phyloP scores from a whole-genome alignment of 1,284 basidiomycete species.

The Trametes pubescens region DNA sequence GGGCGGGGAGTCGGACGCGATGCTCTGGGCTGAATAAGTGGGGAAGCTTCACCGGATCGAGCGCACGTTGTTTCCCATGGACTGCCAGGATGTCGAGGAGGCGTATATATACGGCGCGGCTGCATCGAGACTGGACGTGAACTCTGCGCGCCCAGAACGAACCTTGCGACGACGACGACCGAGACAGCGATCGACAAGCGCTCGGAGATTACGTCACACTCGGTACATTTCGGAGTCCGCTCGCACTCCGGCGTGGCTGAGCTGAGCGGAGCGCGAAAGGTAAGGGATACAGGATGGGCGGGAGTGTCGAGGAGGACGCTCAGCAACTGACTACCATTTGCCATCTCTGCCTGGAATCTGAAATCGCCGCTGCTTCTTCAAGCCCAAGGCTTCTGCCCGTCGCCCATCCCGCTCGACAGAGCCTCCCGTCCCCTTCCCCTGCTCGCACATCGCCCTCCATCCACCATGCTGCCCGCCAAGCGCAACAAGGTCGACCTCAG shows the following conservation, averaged over 20 bases:
- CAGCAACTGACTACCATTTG: slow-evolving; percentile 4
- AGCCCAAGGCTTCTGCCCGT: slow-evolving; percentile 24
- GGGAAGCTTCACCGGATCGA: slow-evolving; percentile 4
- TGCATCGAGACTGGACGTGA: slow-evolving; percentile 3
- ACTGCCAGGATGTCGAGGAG: slow-evolving; percentile 7
- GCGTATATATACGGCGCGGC: slow-evolving; percentile 8
- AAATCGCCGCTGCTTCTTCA: slow-evolving; percentile 21
- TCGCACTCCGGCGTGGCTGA: slow-evolving; percentile 25
- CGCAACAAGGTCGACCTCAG: slow-evolving; percentile 93
- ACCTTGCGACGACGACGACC: slow-evolving; percentile 5
- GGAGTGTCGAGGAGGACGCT: background rate
- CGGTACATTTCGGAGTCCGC: slow-evolving; percentile 19
- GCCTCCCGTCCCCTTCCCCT: slow-evolving; percentile 32
- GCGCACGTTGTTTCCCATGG: slow-evolving; percentile 16
- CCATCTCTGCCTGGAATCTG: slow-evolving; percentile 7
- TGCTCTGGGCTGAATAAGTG: slow-evolving; percentile 12
- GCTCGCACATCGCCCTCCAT: slow-evolving; percentile 25
- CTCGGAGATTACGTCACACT: slow-evolving; percentile 28
- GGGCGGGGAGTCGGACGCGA: slow-evolving; percentile 4
- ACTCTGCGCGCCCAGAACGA: background rate
- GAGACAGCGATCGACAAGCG: slow-evolving; percentile 2
- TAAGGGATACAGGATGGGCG: background rate
- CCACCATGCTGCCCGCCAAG: slow-evolving; percentile 80
- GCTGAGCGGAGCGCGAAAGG: slow-evolving; percentile 9
- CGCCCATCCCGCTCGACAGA: slow-evolving; percentile 39